phyloP scores from a whole-genome alignment of 768 basidiomycete species.

The Pleurotus tuber-regium region DNA sequence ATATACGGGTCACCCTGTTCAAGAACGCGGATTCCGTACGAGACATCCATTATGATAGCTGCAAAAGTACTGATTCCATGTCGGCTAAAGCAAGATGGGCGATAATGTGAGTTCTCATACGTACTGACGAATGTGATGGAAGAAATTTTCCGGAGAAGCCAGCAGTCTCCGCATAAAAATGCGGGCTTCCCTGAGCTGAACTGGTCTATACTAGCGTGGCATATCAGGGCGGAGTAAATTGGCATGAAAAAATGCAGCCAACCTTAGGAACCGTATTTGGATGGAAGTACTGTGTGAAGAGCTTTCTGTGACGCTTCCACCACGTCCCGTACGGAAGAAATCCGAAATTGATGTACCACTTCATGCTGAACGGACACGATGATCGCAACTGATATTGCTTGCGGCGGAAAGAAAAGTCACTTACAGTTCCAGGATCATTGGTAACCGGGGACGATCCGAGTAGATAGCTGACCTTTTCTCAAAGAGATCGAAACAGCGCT shows the following conservation, averaged over 20 bases:
- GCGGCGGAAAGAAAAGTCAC: background rate
- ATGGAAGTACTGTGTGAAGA: conserved; percentile 27
- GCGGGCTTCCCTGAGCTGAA: conserved; percentile 19
- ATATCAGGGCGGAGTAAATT: background rate
- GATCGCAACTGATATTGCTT: background rate
- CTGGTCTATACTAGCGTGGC: conserved; percentile 15
- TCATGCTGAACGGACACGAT: background rate
- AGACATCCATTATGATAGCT: conserved; percentile 7
- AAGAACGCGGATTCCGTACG: conserved; percentile 4
- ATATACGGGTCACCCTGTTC: conserved; percentile 4
- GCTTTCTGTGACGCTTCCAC: conserved; percentile 39
- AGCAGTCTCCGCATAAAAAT: conserved; percentile 22
- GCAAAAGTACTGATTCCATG: conserved; percentile 9
- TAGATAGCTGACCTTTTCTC: conserved; percentile 26
- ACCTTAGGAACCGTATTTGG: conserved; percentile 9
- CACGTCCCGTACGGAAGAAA: conserved; percentile 36
- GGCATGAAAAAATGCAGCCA: conserved; percentile 6
- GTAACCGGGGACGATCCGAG: conserved; percentile 21
- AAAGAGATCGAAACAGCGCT: conserved; percentile 21
- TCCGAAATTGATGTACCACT: conserved; percentile 8
- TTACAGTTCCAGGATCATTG: conserved; percentile 19
- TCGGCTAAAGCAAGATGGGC: no score
- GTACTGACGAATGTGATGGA: conserved; percentile 26
- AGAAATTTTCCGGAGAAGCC: conserved; percentile 19
- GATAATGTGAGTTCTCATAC: no score